A percentile compares a stretch with the other conserved stretches of the same genome.
These are phyloP conservation scores for Mycena crocata DNA, from an alignment of 768 basidiomycete genomes.

Conservation along the genomic window DNA sequence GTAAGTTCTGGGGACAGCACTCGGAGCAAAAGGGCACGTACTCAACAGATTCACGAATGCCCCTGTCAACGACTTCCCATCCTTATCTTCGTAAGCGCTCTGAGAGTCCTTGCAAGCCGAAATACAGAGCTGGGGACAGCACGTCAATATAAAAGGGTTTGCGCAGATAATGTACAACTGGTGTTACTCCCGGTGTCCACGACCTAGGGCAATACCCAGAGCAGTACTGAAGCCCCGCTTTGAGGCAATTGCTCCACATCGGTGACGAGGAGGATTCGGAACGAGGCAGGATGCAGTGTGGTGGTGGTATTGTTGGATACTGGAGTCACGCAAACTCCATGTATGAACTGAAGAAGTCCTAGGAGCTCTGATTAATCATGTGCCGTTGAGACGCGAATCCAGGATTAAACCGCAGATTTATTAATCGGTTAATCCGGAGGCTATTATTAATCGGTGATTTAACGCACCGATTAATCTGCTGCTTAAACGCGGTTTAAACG, in stretches of 20 bases:
- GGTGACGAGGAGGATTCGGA: not conserved
- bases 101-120: slow-evolving; percentile 10
- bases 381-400: no score
- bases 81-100: not conserved
- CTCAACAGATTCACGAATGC: not conserved
- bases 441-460: no score
- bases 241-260: not conserved
- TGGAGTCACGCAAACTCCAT: not conserved
- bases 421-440: no score
- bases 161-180: not conserved
- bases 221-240: not conserved
- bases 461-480: no score
- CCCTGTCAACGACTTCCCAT: not conserved
- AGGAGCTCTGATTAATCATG: no score
- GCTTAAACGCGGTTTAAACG: no score
- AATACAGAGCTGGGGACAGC: not conserved
- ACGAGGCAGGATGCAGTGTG: not conserved
- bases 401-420: no score
- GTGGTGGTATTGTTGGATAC: not conserved
- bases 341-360: not conserved
- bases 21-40: not conserved
- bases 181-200: not conserved
- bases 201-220: slow-evolving; percentile 3
- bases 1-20: not conserved
- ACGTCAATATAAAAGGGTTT: not conserved